phyloP scores from a whole-genome alignment of 2,329 filamentous ascomycete species.

The Fusarium agapanthi region DNA sequence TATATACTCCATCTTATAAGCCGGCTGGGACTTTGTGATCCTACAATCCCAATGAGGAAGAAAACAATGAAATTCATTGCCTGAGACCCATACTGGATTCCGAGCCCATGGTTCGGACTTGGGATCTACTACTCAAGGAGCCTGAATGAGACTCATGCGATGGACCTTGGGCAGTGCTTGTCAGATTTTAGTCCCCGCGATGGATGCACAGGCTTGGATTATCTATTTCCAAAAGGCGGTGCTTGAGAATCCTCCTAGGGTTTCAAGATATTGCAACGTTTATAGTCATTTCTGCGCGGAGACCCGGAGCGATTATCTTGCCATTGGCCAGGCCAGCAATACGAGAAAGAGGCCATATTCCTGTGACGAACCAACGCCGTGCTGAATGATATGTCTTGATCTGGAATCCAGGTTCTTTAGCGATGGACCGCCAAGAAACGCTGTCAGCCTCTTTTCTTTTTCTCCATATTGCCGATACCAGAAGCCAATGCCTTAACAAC shows the following conservation, averaged over 20 bases:
- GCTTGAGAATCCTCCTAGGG: constrained; percentile 1
- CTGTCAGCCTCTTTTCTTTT: constrained; percentile 4
- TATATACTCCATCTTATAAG: constrained; percentile 19
- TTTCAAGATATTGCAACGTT: not conserved
- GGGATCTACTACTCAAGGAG: constrained; percentile 19
- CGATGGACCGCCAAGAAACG: not conserved
- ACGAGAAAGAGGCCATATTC: not conserved
- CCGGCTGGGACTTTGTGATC: not conserved
- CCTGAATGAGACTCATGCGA: constrained; percentile 13
- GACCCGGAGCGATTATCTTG: constrained; percentile 1
- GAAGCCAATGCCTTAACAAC: not conserved
- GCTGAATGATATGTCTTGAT: not conserved
- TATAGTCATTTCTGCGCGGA: not conserved
- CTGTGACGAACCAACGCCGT: not conserved
- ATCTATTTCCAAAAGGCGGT: constrained; percentile 8
- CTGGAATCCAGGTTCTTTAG: not conserved
- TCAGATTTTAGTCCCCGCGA: constrained; percentile 31
- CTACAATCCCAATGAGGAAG: not conserved
- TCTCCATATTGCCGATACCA: not conserved
- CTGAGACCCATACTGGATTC: constrained; percentile 1
- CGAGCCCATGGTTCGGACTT: not conserved
- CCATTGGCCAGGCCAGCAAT: not conserved
- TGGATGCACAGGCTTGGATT: constrained; percentile 1
- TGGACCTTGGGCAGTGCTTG: constrained; percentile 27
- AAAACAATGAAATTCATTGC: not conserved